Base-by-base conservation (phyloP, 2,329 filamentous ascomycete species). In the Thelonectria blattea region DNA sequence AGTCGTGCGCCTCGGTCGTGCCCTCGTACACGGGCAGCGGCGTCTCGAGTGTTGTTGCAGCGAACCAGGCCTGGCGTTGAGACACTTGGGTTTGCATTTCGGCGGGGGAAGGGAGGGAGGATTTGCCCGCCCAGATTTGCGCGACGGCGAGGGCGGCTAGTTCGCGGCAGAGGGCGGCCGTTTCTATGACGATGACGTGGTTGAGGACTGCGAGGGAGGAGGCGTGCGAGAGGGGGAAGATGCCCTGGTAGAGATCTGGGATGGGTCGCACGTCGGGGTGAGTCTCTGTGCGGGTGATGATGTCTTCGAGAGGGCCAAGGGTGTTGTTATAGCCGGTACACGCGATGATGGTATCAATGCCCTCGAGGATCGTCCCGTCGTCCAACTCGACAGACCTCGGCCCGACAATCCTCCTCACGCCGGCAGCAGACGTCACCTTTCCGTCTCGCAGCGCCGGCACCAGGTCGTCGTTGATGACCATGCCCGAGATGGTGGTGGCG, bases 141-240 rank as follows among this genome's bases (percentile, higher is more conserved):
- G 76, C 73, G 5, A 82, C 63, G 41, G 67, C 68, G 76, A 79
- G 79, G 15, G 73, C 68, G 5, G 73, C 73, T 15, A 82, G 69
- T 56, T 82, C 80, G 30, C 75, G 68, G n/a, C 76, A 71, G n/a
- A 72, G 70, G 12, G 37, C 73, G 59, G 69, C 72, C 57, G 71
- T 69, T 53, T 76, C 65, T 63, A 71, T 69, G 30, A 74, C 65
- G 17, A 74, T 70, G 46, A 68, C 67, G 61, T 75, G 73, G 64
- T 75, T 74, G 37, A 79, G 69, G 50, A 79, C 74, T 0, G 76
- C 80, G 18, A 81, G 70, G 17, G 76, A 79, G 39, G 79, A 72
- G 10, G 77, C 73, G 41, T 77, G 70, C 17, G 69, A 63, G 0
- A 76, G 70, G 2, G 78, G 76, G 66, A 81, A 80, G 7, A 80